Base-by-base conservation (phyloP, 78 protist genomes). In the Dictyostelium firmibasis region DNA sequence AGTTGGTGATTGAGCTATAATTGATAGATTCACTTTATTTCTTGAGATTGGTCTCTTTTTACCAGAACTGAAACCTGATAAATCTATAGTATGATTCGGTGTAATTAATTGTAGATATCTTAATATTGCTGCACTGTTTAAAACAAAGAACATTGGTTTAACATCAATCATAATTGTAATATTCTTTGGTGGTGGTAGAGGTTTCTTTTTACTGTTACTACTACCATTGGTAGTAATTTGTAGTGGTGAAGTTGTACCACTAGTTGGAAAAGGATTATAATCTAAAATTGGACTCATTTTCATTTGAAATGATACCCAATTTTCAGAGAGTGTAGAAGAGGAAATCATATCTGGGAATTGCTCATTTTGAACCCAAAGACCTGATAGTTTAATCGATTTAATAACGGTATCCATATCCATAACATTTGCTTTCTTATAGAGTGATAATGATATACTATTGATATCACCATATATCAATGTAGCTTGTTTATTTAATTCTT, bases 311-410 rank as follows among this genome's bases (percentile, higher is more conserved):
- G 31, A 14, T 25, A 89, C 13, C 35, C 83, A 89, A 23, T 36
- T 23, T 31, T 89, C 87, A 31, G 29, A 33, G 31, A 78, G 44
- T 8, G 62, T 57, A 2, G 53, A 33, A 20, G 94, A 89, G 1
- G 94, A 89, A 14, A 89, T 81, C 94, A 89, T 89, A 33, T 89
- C 94, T 0, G 94, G 94, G 41, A 89, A 89, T 44, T 89, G 94
- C 7, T 89, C 94, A 84, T 89, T 81, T 47, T 89, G n/a, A 10
- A 89, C 87, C 94, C 94, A 89, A 4, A 89, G 44, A 16, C 94
- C 94, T 13, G 94, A 89, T n/a, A 89, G n/a, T 50, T 75, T 9
- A 33, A 89, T 47, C 20, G 94, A 89, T 33, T 81, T 81, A 23
- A 89, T 9, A 16, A 47, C n/a, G 20, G 87, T 1, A 36, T 89